phyloP scores from a whole-genome alignment of 2,329 filamentous ascomycete genomes.

The Fusarium anthophilum region DNA sequence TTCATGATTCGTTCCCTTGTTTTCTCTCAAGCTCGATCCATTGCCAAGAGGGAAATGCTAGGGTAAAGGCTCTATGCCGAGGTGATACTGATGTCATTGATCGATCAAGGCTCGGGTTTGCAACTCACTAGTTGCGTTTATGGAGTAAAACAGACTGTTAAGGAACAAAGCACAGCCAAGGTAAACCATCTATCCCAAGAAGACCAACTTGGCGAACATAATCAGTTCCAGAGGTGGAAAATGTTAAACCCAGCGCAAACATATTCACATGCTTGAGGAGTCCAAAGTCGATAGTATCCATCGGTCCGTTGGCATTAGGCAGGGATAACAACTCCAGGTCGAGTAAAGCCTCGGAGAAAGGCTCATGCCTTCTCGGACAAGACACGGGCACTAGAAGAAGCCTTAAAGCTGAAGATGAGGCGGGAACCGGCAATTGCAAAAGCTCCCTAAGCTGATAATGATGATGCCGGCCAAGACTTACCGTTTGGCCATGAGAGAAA shows the following conservation, averaged over 20 bases:
- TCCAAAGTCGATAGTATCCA: background rate
- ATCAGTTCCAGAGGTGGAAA: background rate
- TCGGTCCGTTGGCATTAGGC: constrained; percentile 19
- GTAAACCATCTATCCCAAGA: too few species aligned
- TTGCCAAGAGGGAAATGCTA: background rate
- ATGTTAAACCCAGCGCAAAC: background rate
- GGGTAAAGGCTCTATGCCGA: background rate
- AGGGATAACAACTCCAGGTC: constrained; percentile 16
- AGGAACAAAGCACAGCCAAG: background rate
- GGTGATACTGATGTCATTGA: constrained; percentile 27
- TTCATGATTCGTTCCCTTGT: background rate
- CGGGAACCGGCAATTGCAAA: constrained; percentile 19
- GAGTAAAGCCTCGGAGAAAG: constrained; percentile 18
- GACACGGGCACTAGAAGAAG: constrained; percentile 13
- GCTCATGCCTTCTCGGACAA: constrained; percentile 6
- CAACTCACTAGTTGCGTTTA: background rate
- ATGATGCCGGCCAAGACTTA: background rate
- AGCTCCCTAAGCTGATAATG: background rate
- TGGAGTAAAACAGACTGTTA: background rate
- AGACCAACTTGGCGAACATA: background rate
- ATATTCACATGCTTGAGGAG: constrained; percentile 26
- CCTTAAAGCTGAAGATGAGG: constrained; percentile 30
- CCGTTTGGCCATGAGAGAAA: background rate
- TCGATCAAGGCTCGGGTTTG: constrained; percentile 1
- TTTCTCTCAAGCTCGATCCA: background rate